Percentiles rank a stretch among this genome's conserved stretches.
These are phyloP conservation scores for Deuterostichococcus epilithicus DNA, from an alignment of 139 green algal genomes.

Conservation along the genomic window DNA sequence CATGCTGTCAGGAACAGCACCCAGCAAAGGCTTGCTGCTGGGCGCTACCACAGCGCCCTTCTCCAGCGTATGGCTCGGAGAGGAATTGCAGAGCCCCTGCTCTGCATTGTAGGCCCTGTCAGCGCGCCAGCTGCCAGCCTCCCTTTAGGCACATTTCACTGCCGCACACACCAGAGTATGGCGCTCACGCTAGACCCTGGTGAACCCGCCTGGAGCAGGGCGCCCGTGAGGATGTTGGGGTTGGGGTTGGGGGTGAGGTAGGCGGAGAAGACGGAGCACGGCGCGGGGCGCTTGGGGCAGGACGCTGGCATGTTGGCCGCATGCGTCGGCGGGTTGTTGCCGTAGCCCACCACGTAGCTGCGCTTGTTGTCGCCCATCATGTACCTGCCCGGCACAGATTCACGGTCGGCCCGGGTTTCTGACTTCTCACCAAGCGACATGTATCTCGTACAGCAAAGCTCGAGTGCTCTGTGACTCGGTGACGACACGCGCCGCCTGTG, in stretches of 20 bases:
- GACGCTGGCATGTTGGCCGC: conserved; percentile 45
- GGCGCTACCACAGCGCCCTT: background rate
- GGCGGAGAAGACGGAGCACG: conserved; percentile 10
- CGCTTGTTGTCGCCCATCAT: conserved; percentile 53
- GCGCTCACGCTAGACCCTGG: background rate
- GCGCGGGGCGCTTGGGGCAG: conserved; percentile 31
- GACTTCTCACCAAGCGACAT: too few relatives aligned
- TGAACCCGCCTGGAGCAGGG: conserved; percentile 48
- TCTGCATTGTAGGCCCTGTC: too few relatives aligned
- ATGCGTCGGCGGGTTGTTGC: conserved; percentile 43
- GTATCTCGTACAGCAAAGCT: too few relatives aligned
- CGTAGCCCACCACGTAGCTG: conserved; percentile 37
- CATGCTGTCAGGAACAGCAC: background rate
- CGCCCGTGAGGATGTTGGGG: conserved; percentile 47
- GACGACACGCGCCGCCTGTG: too few relatives aligned
- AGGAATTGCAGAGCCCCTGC: background rate
- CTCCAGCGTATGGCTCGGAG: background rate
- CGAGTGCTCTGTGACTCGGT: too few relatives aligned
- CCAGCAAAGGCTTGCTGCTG: background rate
- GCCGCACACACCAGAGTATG: background rate
- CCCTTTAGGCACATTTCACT: too few relatives aligned
- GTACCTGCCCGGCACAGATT: too few relatives aligned
- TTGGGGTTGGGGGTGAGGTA: conserved; percentile 40
- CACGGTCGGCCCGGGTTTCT: too few relatives aligned
- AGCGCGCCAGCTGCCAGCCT: too few relatives aligned